These are phyloP conservation scores for Danielia oregonensis DNA, from an alignment of 805 yeast genomes.

Conservation along the genomic window DNA sequence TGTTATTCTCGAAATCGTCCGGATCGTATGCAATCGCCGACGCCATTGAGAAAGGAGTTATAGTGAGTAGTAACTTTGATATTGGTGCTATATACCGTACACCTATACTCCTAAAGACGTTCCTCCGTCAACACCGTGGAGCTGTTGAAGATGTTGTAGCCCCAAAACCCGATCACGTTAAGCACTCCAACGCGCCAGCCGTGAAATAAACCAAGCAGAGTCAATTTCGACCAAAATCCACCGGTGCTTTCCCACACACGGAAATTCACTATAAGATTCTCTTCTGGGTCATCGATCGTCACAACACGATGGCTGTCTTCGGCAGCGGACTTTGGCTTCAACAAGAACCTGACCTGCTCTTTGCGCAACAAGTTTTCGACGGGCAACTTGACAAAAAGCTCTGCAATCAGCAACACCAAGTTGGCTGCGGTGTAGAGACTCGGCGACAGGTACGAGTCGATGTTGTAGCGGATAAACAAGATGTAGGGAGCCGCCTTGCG, in stretches of 20 bases:
- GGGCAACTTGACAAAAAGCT: slow-evolving; percentile 76
- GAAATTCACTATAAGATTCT: slow-evolving; percentile 54
- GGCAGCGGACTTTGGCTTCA: slow-evolving; percentile 33
- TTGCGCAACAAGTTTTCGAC: slow-evolving; percentile 82
- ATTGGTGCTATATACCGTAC: not conserved
- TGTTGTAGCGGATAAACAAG: slow-evolving; percentile 54
- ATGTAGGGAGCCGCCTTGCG: slow-evolving; percentile 64
- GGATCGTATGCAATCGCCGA: slow-evolving; percentile 46
- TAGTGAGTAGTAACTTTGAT: not conserved
- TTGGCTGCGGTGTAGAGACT: slow-evolving; percentile 54
- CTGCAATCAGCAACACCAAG: slow-evolving; percentile 59
- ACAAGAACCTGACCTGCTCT: slow-evolving; percentile 69
- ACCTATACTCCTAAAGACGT: slow-evolving; percentile 7
- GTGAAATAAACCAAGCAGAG: slow-evolving; percentile 49
- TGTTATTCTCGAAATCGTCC: slow-evolving; percentile 42
- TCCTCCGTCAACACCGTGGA: slow-evolving; percentile 26
- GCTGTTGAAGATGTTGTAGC: slow-evolving; percentile 56
- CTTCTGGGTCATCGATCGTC: slow-evolving; percentile 42
- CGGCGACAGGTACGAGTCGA: slow-evolving; percentile 66
- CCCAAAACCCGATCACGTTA: slow-evolving; percentile 81
- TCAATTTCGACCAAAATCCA: slow-evolving; percentile 39
- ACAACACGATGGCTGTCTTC: slow-evolving; percentile 35
- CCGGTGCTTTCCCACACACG: slow-evolving; percentile 26
- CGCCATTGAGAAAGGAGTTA: slow-evolving; percentile 25
- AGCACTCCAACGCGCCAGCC: slow-evolving; percentile 91